Base-by-base conservation (phyloP, 495 filamentous ascomycete genomes). In the Articulospora tetracladia region DNA sequence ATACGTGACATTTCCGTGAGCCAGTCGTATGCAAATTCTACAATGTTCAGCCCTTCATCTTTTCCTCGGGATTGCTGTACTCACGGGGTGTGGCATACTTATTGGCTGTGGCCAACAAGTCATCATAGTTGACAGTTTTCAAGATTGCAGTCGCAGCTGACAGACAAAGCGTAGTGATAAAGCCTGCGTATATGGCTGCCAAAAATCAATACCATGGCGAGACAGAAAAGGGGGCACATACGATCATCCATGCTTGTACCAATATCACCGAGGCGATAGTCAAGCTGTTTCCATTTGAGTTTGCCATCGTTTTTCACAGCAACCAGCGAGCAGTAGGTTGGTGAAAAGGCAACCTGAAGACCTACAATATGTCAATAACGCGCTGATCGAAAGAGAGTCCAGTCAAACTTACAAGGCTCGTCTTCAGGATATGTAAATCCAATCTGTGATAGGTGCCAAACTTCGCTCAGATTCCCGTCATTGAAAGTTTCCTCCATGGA, bases 321-420 rank as follows among this genome's bases (percentile, higher is more conserved):
- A 0, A 83, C 83, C 24, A 86, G 77, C 32, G 86, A 83, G 64
- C 86, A 91, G 39, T 83, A 80, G 55, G 87, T 92, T 0, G 91
- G 89, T 8, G 90, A 94, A 55, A 92, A 82, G 17, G 86, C 83
- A 34, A 85, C 80, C 54, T 89, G 77, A 20, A 89, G 73, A 61
- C 81, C 87, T 89, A 44, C 1, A 26, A 34, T 1, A 11, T 24
- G 30, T 63, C 49, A 63, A 39, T 20, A 15, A 19, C 17, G 23
- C 6, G 4, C 11, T 49, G 22, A 24, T 51, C n/a, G 1, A 7
- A 24, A n/a, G 17, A 15, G 34, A n/a, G n/a, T n/a, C n/a, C n/a
- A n/a, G n/a, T n/a, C 23, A 15, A n/a, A 62, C 77, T 73, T 68
- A 80, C 80, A 78, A 55, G 78, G 79, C 13, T 76, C 74, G 25